phyloP scores from a whole-genome alignment of 208 protist species.

The Trypanosoma cruzi region DNA sequence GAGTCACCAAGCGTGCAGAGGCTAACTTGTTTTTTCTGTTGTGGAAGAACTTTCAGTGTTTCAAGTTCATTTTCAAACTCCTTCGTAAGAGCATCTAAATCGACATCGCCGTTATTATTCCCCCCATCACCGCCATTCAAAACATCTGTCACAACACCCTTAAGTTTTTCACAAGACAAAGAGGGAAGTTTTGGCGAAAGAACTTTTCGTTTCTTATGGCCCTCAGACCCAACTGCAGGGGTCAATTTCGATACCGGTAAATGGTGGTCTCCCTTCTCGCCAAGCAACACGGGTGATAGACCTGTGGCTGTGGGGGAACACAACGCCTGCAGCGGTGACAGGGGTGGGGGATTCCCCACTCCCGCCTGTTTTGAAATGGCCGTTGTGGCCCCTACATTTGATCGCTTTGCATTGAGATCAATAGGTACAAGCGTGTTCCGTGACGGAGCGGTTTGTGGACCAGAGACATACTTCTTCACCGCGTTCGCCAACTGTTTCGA shows the following conservation, averaged over 20 bases:
- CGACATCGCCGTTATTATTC: slow-evolving; percentile 34
- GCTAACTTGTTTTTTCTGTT: slow-evolving; percentile 27
- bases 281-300: slow-evolving; percentile 4
- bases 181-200: background rate
- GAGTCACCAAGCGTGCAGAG: background rate
- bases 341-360: background rate
- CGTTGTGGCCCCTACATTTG: slow-evolving; percentile 17
- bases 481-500: slow-evolving; percentile 55
- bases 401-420: background rate
- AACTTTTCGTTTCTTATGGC: background rate
- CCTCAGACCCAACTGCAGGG: background rate
- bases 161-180: background rate
- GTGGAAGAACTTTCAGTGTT: slow-evolving; percentile 41
- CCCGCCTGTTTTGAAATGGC: slow-evolving; percentile 12
- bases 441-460: slow-evolving; percentile 57
- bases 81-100: slow-evolving; percentile 72
- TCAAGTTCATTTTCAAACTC: slow-evolving; percentile 75
- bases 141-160: background rate
- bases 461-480: slow-evolving; percentile 29
- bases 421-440: slow-evolving; percentile 11
- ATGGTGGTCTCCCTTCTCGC: background rate
- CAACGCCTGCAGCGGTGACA: slow-evolving; percentile 20
- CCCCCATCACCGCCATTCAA: background rate
- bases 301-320: slow-evolving; percentile 3
- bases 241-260: background rate